Conservation (phyloP, 2,329 filamentous ascomycete genomes). For the Aspergillus texensis region DNA sequence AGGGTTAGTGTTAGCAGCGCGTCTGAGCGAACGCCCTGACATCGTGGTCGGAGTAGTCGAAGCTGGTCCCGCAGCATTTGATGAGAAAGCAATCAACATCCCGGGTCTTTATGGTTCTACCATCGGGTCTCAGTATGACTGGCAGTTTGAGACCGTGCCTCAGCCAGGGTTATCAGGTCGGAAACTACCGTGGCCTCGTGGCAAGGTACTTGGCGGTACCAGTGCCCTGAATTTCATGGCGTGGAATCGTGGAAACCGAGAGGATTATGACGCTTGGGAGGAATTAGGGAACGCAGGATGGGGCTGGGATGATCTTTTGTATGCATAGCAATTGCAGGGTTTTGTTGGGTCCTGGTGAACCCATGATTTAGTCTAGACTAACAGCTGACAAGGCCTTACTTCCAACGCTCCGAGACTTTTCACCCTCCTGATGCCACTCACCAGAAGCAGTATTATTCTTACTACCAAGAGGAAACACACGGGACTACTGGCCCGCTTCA, state of each 20-base stretch:
- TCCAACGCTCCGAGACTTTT: constrained; percentile 54
- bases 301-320: constrained; percentile 30
- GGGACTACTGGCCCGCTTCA: constrained; percentile 40
- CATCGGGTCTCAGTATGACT: constrained; percentile 2
- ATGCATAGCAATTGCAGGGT: background rate
- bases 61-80: constrained; percentile 40
- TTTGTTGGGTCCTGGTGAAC: background rate
- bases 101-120: constrained; percentile 20
- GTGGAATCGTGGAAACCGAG: constrained; percentile 24
- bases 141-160: constrained; percentile 29
- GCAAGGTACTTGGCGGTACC: constrained; percentile 35
- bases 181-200: constrained; percentile 24
- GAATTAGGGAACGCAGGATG: constrained; percentile 33
- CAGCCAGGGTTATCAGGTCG: constrained; percentile 25
- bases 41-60: constrained; percentile 51
- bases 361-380: background rate
- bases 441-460: constrained; percentile 28
- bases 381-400: constrained; percentile 43
- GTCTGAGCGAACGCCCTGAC: constrained; percentile 42
- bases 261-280: constrained; percentile 38
- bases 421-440: constrained; percentile 28
- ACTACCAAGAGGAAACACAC: constrained; percentile 21
- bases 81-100: constrained; percentile 29
- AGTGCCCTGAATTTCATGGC: constrained; percentile 37
- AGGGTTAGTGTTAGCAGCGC: constrained; percentile 48